Conservation (phyloP, 2,329 filamentous ascomycete genomes). For the Penicillium glabrum region DNA sequence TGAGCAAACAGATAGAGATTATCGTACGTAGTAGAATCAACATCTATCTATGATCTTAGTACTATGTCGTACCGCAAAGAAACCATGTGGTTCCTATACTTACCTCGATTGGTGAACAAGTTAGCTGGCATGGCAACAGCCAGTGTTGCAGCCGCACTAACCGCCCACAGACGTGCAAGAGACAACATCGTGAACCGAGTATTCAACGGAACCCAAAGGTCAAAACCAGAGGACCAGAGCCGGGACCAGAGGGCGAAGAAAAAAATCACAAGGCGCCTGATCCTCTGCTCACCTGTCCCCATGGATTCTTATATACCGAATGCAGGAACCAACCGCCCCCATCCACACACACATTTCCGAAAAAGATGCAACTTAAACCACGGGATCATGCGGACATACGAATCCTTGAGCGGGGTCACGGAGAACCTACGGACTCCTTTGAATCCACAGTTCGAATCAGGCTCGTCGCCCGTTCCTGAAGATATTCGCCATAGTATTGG, state of each 20-base stretch:
- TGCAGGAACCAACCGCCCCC: background rate
- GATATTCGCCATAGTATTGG: conserved; percentile 2
- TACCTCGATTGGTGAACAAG: conserved; percentile 25
- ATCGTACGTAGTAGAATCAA: conserved; percentile 42
- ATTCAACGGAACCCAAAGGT: background rate
- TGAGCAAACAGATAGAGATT: conserved; percentile 51
- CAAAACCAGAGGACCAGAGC: background rate
- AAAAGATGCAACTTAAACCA: background rate
- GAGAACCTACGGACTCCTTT: background rate
- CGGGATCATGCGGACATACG: background rate
- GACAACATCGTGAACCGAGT: conserved; percentile 4
- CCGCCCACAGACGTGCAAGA: conserved; percentile 2
- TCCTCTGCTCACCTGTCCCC: background rate
- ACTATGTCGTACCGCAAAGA: background rate
- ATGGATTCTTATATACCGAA: background rate
- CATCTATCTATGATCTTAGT: conserved; percentile 23
- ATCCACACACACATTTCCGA: background rate
- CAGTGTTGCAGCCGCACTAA: conserved; percentile 13
- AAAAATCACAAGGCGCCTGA: background rate
- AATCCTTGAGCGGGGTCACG: conserved; percentile 6
- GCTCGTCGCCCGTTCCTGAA: conserved; percentile 5
- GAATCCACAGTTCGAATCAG: background rate
- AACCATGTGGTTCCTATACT: background rate
- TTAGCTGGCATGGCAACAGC: conserved; percentile 22
- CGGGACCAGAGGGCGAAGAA: background rate